Evolutionary conservation across 2,329 filamentous ascomycete species (phyloP).

Genomic region (Colletotrichum nymphaeae): DNA sequence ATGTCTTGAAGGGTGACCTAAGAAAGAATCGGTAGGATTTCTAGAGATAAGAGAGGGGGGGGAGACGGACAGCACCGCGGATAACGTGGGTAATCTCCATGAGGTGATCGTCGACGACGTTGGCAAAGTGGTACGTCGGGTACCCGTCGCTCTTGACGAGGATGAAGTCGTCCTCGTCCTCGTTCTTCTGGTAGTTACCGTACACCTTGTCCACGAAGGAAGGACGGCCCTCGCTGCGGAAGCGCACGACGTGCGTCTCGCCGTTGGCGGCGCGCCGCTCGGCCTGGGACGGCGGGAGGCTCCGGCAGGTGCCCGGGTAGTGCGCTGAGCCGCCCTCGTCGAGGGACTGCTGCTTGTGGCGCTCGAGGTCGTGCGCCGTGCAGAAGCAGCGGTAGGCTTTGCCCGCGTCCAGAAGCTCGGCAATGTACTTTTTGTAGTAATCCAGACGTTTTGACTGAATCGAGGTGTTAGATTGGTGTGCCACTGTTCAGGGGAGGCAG

Average conservation of each 20-base stretch:
- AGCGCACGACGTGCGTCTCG: slow-evolving; percentile 81
- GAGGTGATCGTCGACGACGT: slow-evolving; percentile 93
- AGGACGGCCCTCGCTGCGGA: slow-evolving; percentile 73
- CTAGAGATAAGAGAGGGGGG: background rate
- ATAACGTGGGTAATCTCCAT: slow-evolving; percentile 98
- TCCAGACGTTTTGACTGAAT: slow-evolving; percentile 79
- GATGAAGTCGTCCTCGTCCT: slow-evolving; percentile 82
- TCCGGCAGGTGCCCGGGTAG: slow-evolving; percentile 76
- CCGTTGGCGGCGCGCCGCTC: slow-evolving; percentile 75
- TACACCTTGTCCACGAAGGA: slow-evolving; percentile 84
- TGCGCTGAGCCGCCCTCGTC: slow-evolving; percentile 56
- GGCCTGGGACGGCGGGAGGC: slow-evolving; percentile 74
- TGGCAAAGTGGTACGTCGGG: slow-evolving; percentile 97
- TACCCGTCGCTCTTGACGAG: slow-evolving; percentile 91
- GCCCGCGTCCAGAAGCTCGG: slow-evolving; percentile 75
- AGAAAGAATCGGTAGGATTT: too few relatives aligned
- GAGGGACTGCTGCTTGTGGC: slow-evolving; percentile 72
- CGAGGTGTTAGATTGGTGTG: background rate
- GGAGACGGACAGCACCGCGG: slow-evolving; percentile 76
- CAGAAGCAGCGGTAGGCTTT: slow-evolving; percentile 97
- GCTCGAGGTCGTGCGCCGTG: slow-evolving; percentile 75
- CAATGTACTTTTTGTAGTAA: slow-evolving; percentile 78
- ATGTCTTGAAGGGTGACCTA: background rate
- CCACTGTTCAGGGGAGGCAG: background rate
- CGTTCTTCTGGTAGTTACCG: slow-evolving; percentile 69